Conservation (phyloP, 805 yeast species). For the Starmera amethionina region DNA sequence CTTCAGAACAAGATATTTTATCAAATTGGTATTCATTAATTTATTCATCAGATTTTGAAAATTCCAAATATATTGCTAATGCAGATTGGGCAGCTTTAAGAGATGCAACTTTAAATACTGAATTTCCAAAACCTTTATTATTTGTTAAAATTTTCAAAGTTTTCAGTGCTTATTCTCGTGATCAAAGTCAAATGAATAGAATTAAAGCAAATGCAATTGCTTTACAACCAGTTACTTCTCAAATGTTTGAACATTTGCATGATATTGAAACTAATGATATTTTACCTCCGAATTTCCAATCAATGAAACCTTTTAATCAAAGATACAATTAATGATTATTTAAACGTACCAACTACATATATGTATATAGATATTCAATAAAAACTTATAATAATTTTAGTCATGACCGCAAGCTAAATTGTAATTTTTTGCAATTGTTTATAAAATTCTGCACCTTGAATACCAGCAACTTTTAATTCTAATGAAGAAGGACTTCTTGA, state of each 20-base stretch:
- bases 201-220: neutral
- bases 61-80: slow-evolving; percentile 57
- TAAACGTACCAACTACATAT: too few species aligned
- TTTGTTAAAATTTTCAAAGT: slow-evolving; percentile 13
- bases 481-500: slow-evolving; percentile 55
- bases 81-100: slow-evolving; percentile 82
- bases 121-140: slow-evolving; percentile 5
- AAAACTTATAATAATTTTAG: too few species aligned
- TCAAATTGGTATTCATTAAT: slow-evolving; percentile 46
- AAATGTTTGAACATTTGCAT: neutral
- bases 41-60: slow-evolving; percentile 37
- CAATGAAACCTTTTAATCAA: neutral
- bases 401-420: too few species aligned
- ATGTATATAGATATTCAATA: too few species aligned
- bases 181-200: slow-evolving; percentile 1
- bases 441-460: slow-evolving; percentile 63
- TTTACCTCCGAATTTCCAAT: neutral
- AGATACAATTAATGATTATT: too few species aligned
- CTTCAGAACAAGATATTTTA: slow-evolving; percentile 43
- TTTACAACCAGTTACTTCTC: neutral
- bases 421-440: slow-evolving; percentile 7
- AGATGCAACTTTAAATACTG: slow-evolving; percentile 46
- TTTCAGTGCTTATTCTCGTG: slow-evolving; percentile 18
- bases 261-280: neutral
- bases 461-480: slow-evolving; percentile 53